Base-by-base conservation (phyloP, 2,329 filamentous ascomycete genomes). In the Periconia digitata region DNA sequence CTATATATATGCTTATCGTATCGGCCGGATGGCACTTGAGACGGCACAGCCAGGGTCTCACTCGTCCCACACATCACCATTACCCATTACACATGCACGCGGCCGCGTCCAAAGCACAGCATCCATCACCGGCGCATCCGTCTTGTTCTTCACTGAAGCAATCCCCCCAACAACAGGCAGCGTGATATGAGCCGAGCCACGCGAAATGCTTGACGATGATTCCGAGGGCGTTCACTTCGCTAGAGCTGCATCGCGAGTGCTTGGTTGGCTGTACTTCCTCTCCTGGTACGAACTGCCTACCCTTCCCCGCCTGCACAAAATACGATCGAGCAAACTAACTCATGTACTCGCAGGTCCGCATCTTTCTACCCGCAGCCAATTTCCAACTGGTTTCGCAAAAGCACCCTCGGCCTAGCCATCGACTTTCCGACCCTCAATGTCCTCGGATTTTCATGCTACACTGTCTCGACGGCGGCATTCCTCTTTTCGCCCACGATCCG, bases 311-410 rank as follows among this genome's bases (percentile, higher is more conserved):
- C 3, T 32, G 18, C 17, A 15, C 15, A 8, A 21, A 32, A 3
- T 35, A n/a, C 8, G 17, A 27, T 5, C 10, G 12, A 15, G 10
- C 16, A 10, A 16, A 10, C 10, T 10, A 16, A 36, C 21, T 27
- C 27, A 5, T 32, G 5, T 32, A 12, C 8, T 47, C n/a, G n/a
- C n/a, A 69, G 92, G 92, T 92, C 89, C 12, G 74, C 86, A 15
- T 95, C 90, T 15, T 97, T 96, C 75, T 97, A 97, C 70, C 92
- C 92, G 1, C 94, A 97, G 69, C 84, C 88, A 6, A 74, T 95
- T 51, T 81, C 90, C 54, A 97, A 96, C 78, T 86, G 80, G 69
- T 78, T 77, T 23, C 86, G 90, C 45, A 83, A 83, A 48, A 88
- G 89, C 8, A 96, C 92, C 4, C 80, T 83, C 17, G 94, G 94